Percentiles rank a stretch among this genome's conserved stretches.
Evolutionary conservation across 176 grass and related monocot genomes (phyloP).

Genomic region (Olyra latifolia): DNA sequence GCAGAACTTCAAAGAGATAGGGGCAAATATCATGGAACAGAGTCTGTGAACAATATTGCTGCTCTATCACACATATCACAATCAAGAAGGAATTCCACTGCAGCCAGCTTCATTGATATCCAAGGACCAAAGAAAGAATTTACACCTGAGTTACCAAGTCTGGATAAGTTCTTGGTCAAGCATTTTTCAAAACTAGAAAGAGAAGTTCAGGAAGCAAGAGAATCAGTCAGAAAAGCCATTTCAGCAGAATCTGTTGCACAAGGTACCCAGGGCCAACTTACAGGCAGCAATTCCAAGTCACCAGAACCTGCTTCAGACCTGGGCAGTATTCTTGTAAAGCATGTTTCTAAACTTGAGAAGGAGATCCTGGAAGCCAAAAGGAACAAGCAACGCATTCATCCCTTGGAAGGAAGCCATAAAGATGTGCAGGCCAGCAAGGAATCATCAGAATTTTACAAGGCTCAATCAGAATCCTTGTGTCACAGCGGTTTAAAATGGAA

Average conservation of each 20-base stretch:
- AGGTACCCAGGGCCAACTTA: constrained; percentile 16
- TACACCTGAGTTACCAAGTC: constrained; percentile 54
- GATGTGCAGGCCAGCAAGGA: constrained; percentile 16
- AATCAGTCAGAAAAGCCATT: constrained; percentile 35
- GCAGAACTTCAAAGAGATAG: constrained; percentile 69
- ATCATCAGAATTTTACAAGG: constrained; percentile 24
- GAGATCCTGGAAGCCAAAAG: constrained; percentile 65
- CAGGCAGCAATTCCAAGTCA: background rate
- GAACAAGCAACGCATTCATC: constrained; percentile 4
- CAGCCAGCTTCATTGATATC: constrained; percentile 47
- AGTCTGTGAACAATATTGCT: background rate
- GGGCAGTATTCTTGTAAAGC: constrained; percentile 60
- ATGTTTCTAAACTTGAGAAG: constrained; percentile 61
- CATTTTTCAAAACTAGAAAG: constrained; percentile 69
- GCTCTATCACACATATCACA: constrained; percentile 15
- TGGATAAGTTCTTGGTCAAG: constrained; percentile 94
- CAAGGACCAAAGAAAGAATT: constrained; percentile 48
- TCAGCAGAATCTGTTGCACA: constrained; percentile 20
- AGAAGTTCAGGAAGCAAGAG: constrained; percentile 65
- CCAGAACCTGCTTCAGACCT: constrained; percentile 39
- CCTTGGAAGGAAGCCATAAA: constrained; percentile 20
- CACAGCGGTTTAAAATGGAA: constrained; percentile 11
- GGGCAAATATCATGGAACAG: constrained; percentile 38
- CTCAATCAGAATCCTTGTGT: constrained; percentile 27
- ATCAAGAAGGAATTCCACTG: constrained; percentile 51